Evolutionary conservation across 2,329 filamentous ascomycete genomes (phyloP).

Genomic region (Phaeosphaeriaceae sp.): DNA sequence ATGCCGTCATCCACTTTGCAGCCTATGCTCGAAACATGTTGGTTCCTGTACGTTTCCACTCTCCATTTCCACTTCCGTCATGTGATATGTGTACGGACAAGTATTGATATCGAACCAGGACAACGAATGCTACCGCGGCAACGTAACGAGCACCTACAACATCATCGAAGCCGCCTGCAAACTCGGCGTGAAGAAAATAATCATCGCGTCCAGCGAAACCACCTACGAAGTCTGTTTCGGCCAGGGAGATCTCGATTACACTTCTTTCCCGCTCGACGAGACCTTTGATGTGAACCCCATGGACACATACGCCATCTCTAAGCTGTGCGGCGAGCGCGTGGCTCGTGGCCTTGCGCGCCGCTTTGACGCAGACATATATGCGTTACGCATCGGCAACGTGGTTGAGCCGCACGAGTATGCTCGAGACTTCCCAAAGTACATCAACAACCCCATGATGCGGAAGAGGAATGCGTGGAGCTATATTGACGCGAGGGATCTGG

Average conservation of each 20-base stretch:
- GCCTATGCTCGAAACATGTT: constrained; percentile 66
- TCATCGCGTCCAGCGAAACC: constrained; percentile 66
- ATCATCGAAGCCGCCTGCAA: constrained; percentile 69
- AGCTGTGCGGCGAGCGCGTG: constrained; percentile 65
- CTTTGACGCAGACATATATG: constrained; percentile 66
- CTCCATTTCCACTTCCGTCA: constrained; percentile 56
- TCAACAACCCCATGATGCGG: constrained; percentile 58
- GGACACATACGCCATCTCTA: constrained; percentile 68
- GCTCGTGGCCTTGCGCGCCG: constrained; percentile 64
- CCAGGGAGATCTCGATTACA: constrained; percentile 64
- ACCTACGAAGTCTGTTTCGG: constrained; percentile 69
- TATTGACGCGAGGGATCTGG: constrained; percentile 67
- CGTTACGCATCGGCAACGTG: constrained; percentile 66
- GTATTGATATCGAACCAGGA: constrained; percentile 57
- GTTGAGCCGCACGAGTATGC: constrained; percentile 68
- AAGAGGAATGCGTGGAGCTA: constrained; percentile 69
- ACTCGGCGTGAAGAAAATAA: constrained; percentile 67
- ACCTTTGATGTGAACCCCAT: constrained; percentile 66
- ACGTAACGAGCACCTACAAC: constrained; percentile 66
- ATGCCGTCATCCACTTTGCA: constrained; percentile 69
- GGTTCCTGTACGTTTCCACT: constrained; percentile 49
- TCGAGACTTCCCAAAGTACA: constrained; percentile 59
- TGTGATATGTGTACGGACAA: too few relatives aligned
- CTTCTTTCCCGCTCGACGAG: constrained; percentile 66
- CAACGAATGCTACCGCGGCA: constrained; percentile 64